Evolutionary conservation across 257 asterid genomes (phyloP).

Genomic region (Vinca minor): DNA sequence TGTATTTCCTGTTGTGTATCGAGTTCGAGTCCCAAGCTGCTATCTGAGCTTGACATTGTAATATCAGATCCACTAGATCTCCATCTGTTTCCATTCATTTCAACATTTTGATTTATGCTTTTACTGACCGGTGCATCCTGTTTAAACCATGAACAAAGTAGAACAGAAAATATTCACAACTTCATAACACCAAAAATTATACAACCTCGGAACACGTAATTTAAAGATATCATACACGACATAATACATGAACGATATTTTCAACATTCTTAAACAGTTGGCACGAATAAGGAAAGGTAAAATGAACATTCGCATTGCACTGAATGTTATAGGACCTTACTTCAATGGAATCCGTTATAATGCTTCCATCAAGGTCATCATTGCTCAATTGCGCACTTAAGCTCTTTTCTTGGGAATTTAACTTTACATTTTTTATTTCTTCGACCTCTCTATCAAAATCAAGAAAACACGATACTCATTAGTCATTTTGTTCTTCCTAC

Average conservation of each 20-base stretch:
- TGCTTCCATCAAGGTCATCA: conserved; percentile 35
- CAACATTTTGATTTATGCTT: conserved; percentile 26
- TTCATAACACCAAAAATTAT: background rate
- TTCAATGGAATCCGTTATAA: conserved; percentile 33
- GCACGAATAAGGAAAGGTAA: no score
- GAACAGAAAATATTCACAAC: background rate
- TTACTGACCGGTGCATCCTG: conserved; percentile 39
- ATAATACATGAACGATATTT: background rate
- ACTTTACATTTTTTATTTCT: conserved; percentile 45
- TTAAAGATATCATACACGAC: background rate
- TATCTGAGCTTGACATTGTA: conserved; percentile 71
- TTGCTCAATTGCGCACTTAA: conserved; percentile 56
- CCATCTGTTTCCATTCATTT: conserved; percentile 37
- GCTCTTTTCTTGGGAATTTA: conserved; percentile 32
- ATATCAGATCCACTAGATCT: conserved; percentile 80
- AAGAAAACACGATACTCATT: conserved; percentile 17
- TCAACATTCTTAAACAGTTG: background rate
- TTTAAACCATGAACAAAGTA: conserved; percentile 14
- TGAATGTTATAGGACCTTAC: conserved; percentile 35
- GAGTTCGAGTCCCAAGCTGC: conserved; percentile 68
- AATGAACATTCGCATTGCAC: no score
- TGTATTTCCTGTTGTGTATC: conserved; percentile 53
- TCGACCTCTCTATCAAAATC: conserved; percentile 47
- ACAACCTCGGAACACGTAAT: no score
- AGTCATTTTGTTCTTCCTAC: background rate